Evolutionary conservation across 2,329 filamentous ascomycete species (phyloP).

Genomic region (Penicillium sp.): DNA sequence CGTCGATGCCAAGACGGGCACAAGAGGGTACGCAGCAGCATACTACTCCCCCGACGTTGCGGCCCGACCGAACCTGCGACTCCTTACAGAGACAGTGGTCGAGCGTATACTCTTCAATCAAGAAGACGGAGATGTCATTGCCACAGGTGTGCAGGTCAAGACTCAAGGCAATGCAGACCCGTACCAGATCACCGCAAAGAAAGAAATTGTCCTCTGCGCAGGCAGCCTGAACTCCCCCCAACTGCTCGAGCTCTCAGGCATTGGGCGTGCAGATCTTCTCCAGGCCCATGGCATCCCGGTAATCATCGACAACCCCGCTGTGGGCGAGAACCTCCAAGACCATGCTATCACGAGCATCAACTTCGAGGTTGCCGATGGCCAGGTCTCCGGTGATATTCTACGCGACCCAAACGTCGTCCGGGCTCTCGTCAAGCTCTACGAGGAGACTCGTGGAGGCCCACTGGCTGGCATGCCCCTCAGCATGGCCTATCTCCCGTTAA

Average conservation of each 20-base stretch:
- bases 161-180: conserved; percentile 20
- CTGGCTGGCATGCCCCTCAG: conserved; percentile 25
- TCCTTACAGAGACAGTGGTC: conserved; percentile 49
- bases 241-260: conserved; percentile 60
- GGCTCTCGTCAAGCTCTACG: conserved; percentile 22
- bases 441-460: conserved; percentile 21
- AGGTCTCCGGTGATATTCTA: conserved; percentile 25
- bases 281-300: conserved; percentile 42
- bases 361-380: conserved; percentile 23
- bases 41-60: conserved; percentile 44
- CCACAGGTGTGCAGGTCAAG: conserved; percentile 20
- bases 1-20: conserved; percentile 31
- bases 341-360: conserved; percentile 39
- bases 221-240: conserved; percentile 58
- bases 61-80: conserved; percentile 45
- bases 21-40: conserved; percentile 41
- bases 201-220: conserved; percentile 60
- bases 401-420: conserved; percentile 22
- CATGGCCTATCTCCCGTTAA: conserved; percentile 26
- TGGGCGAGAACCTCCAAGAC: conserved; percentile 54
- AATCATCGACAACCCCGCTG: conserved; percentile 45
- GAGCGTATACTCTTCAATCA: conserved; percentile 46
- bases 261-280: conserved; percentile 52
- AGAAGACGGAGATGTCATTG: conserved; percentile 18
- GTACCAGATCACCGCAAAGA: conserved; percentile 30